Evolutionary conservation across 192 early-diverging fungal species (phyloP), one percentile per base, ranked within the genome.

Genomic region (Coemansia sp.): DNA sequence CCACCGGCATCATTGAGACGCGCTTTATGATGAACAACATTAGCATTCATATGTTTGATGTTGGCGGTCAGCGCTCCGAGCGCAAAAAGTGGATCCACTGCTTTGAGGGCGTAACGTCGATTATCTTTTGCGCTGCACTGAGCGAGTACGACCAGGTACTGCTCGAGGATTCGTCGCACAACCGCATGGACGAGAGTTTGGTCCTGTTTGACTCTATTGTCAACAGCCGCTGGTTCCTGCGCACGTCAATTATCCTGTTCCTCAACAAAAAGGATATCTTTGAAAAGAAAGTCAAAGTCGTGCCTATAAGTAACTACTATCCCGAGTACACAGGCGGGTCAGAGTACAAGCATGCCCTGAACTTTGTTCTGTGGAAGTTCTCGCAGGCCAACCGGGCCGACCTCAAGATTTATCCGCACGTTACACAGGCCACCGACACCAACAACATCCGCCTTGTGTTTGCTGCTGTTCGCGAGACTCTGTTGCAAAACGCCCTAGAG

Each of bases 11-110:
- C 68, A 94, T 90, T 12, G 96, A 98, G 81, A 95, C 92, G 20
- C 87, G 89, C 53, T 96, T 97, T 75, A 91, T 89, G 65, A 92
- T 97, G 86, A 93, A 91, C 26, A 87, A 91, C 62, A 81, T 95
- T 23, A 92, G 80, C 71, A 87, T 98, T 86, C 91, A 90, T 87
- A 94, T 98, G 92, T 92, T 94, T 75, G 96, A 98, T 83, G 96
- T 98, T 23, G 96, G 96, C 66, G 96, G 96, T 23, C 96, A 98
- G 85, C 90, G 96, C 48, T 95, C 93, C 36, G 96, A 98, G 82
- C 88, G 96, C 67, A 98, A 98, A 70, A 98, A 98, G 83, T 97
- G 96, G 96, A 96, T 97, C 59, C 96, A 97, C 82, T 98, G 95
- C 72, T 98, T 98, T 66, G 96, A 98, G 74, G 91, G 94, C 71